A percentile compares a stretch with the other conserved stretches of the same genome.
phyloP scores from a whole-genome alignment of 2,329 filamentous ascomycete genomes.

The Neonectria hederae region DNA sequence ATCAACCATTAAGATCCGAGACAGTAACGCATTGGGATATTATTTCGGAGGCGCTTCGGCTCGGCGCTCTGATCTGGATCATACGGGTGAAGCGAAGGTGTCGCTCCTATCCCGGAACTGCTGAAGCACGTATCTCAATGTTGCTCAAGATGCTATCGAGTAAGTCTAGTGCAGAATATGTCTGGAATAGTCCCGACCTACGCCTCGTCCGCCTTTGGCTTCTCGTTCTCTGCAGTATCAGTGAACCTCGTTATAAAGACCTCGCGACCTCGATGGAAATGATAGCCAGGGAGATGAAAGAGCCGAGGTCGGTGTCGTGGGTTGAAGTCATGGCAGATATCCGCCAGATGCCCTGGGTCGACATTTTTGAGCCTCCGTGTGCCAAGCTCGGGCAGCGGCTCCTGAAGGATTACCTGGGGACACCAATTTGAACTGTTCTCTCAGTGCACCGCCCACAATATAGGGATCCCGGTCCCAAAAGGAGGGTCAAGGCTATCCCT shows the following conservation, averaged over 20 bases:
- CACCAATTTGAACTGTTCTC: too few species aligned
- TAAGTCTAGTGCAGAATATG: accelerated
- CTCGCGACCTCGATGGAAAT: neutral
- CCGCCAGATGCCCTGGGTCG: constrained; percentile 12
- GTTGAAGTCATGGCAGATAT: neutral
- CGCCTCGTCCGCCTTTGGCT: constrained; percentile 13
- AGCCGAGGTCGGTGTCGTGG: neutral
- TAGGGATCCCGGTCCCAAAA: too few species aligned
- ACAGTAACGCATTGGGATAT: neutral
- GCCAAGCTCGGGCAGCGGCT: neutral
- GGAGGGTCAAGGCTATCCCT: too few species aligned
- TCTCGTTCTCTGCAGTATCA: constrained; percentile 15
- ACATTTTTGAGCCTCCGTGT: neutral
- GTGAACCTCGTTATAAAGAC: constrained; percentile 1
- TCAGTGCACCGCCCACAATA: too few species aligned
- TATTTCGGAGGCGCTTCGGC: constrained; percentile 8
- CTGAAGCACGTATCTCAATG: constrained; percentile 7
- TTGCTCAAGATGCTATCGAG: neutral
- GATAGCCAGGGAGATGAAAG: constrained; percentile 1
- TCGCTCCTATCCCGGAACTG: constrained; percentile 17
- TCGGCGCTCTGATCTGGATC: constrained; percentile 21
- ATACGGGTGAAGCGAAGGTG: constrained; percentile 17
- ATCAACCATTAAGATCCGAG: neutral
- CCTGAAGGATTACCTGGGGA: neutral
- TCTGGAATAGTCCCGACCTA: neutral